Percentiles rank a stretch among this genome's conserved stretches.
Conservation (phyloP, 345 rosid species). For the Boechera retrofracta region DNA sequence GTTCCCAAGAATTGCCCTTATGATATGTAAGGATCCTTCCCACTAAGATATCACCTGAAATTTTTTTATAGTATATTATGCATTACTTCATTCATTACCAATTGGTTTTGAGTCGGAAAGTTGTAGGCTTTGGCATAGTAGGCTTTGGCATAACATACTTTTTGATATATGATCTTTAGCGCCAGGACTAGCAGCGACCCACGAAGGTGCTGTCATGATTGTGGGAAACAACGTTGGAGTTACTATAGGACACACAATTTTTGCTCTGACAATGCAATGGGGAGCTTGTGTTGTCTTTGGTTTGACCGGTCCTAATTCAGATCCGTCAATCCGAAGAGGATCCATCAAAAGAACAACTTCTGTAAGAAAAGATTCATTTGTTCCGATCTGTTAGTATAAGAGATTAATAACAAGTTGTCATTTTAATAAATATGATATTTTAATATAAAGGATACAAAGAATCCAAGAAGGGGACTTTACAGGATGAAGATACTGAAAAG, state of each 20-base stretch:
- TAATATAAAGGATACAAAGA: slow-evolving; percentile 32
- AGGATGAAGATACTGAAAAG: slow-evolving; percentile 39
- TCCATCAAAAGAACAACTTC: slow-evolving; percentile 37
- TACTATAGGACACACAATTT: slow-evolving; percentile 40
- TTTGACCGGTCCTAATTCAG: slow-evolving; percentile 33
- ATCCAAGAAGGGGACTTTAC: slow-evolving; percentile 41
- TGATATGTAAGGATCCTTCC: slow-evolving; percentile 37
- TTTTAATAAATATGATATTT: slow-evolving; percentile 3
- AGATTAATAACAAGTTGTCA: not conserved
- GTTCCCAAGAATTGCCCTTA: slow-evolving; percentile 45
- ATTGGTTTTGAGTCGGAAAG: slow-evolving; percentile 9
- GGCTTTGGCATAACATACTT: not conserved
- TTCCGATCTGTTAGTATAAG: not conserved
- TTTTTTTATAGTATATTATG: not conserved
- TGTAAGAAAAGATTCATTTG: slow-evolving; percentile 26
- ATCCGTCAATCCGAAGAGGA: slow-evolving; percentile 34
- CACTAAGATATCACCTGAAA: not conserved
- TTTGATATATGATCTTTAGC: slow-evolving; percentile 24
- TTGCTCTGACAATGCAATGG: slow-evolving; percentile 49
- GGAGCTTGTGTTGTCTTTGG: slow-evolving; percentile 51
- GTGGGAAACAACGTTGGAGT: slow-evolving; percentile 44
- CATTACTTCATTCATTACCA: not conserved
- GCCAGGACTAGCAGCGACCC: slow-evolving; percentile 43
- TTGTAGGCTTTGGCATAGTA: not conserved
- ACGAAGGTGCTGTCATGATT: slow-evolving; percentile 33